Conservation (phyloP, 1,284 basidiomycete genomes). For the Melampsora larici-populina region DNA sequence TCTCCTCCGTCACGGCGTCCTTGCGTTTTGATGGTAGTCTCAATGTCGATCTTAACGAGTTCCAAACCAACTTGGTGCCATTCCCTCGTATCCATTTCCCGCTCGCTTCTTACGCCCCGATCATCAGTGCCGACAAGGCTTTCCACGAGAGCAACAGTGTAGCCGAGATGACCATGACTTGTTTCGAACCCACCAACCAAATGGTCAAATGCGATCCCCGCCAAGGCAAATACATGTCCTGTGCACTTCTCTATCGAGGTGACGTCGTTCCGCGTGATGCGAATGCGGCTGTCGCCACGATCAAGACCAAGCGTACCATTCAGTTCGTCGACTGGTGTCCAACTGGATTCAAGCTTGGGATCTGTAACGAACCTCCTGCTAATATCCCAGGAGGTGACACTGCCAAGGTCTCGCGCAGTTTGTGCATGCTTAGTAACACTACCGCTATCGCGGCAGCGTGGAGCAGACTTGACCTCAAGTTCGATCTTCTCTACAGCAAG, state of each 20-base stretch:
- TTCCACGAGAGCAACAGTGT: constrained; percentile 97
- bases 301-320: constrained; percentile 55
- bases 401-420: constrained; percentile 85
- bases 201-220: constrained; percentile 65
- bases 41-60: constrained; percentile 97
- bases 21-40: constrained; percentile 95
- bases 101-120: constrained; percentile 89
- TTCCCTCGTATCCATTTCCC: constrained; percentile 91
- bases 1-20: constrained; percentile 95
- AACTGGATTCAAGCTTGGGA: constrained; percentile 87
- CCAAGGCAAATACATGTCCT: constrained; percentile 77
- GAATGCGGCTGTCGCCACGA: constrained; percentile 53
- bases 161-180: constrained; percentile 95
- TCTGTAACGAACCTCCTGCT: constrained; percentile 93
- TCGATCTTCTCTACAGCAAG: constrained; percentile 73
- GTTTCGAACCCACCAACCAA: constrained; percentile 96
- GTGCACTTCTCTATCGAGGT: constrained; percentile 65
- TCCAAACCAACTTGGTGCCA: constrained; percentile 94
- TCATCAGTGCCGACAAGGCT: constrained; percentile 75
- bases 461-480: constrained; percentile 96
- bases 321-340: constrained; percentile 56
- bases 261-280: constrained; percentile 82
- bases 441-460: constrained; percentile 92
- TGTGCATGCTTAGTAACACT: constrained; percentile 96
- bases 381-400: constrained; percentile 90